A percentile compares a stretch with the other conserved stretches of the same genome.
Conservation (phyloP, 805 yeast genomes). For the Cyberlindnera amylophila region DNA sequence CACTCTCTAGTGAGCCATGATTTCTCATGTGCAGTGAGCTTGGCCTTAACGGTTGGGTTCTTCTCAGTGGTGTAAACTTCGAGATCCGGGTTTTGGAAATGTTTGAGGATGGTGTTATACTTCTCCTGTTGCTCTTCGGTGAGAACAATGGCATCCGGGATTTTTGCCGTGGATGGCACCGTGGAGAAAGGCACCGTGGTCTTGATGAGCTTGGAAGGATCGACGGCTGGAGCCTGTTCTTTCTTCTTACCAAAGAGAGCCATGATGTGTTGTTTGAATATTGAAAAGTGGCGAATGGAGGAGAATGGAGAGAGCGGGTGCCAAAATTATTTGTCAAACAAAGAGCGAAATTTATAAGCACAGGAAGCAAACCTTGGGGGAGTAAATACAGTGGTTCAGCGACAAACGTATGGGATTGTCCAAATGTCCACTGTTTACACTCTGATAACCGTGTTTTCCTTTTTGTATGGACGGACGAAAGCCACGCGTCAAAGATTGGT, state of each 20-base stretch:
- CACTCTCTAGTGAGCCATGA: conserved; percentile 96
- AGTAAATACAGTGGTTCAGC: too few species aligned
- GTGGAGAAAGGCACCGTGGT: conserved; percentile 48
- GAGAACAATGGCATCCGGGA: conserved; percentile 47
- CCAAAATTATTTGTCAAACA: too few species aligned
- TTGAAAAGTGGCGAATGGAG: background rate
- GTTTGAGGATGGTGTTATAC: conserved; percentile 57
- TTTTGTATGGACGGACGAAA: too few species aligned
- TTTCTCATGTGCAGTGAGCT: conserved; percentile 54
- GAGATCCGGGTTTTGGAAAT: conserved; percentile 46
- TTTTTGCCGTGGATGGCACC: conserved; percentile 46
- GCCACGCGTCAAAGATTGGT: too few species aligned
- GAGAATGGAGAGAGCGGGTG: background rate
- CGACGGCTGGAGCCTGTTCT: conserved; percentile 20
- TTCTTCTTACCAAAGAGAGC: conserved; percentile 28
- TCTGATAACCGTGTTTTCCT: too few species aligned
- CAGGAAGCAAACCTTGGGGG: too few species aligned
- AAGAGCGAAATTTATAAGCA: too few species aligned
- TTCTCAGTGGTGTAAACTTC: conserved; percentile 34
- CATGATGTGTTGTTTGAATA: conserved; percentile 14
- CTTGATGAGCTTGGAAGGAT: conserved; percentile 29
- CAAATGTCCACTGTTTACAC: too few species aligned
- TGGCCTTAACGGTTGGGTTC: conserved; percentile 39
- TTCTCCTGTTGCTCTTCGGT: conserved; percentile 52
- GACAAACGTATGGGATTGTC: too few species aligned